Evolutionary conservation across 768 basidiomycete species (phyloP), one percentile per base, ranked within the genome.

Genomic region (Tulasnella sp.): DNA sequence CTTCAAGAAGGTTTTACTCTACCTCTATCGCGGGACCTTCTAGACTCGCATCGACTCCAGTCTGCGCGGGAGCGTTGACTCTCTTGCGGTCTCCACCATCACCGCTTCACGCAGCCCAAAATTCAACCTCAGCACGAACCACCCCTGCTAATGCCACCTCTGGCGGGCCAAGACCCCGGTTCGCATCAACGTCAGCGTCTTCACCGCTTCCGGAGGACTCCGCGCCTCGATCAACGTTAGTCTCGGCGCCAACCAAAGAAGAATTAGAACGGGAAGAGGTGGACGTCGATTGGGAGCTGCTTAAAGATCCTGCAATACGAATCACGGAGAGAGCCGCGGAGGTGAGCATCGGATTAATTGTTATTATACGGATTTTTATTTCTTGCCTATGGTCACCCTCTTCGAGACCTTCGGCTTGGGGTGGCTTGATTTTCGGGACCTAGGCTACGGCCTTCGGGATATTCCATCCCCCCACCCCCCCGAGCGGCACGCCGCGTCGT

Each of bases 241-340:
- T 80, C 37, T 70, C 73, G 16, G 67, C 55, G 20, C 80, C 80
- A 29, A 69, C 80, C 32, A 72, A 71, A 70, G 79, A 79, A 46
- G 61, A 79, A 15, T 75, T 80, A 9, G 75, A 79, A 42, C 57
- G 35, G n/a, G 69, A 73, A n/a, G 80, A 80, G 40, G 70, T 80
- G 35, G 72, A 77, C 32, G 72, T 79, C n/a, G 80, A 79, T n/a
- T 48, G 48, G 57, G 44, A 69, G 15, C 40, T 77, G 42, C 39
- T 51, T 13, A 71, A 73, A 37, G 57, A 79, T 40, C 70, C 72
- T 20, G 69, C 46, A 23, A 42, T 80, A n/a, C 29, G 57, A 46
- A 80, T 80, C 10, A 80, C 79, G 18, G 77, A 78, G 40, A 39
- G 79, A 70, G 80, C 80, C 26, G 80, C 79, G 3, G 80, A 80